Evolutionary conservation across 2,329 filamentous ascomycete species (phyloP).

Genomic region (Xylaria sp.): DNA sequence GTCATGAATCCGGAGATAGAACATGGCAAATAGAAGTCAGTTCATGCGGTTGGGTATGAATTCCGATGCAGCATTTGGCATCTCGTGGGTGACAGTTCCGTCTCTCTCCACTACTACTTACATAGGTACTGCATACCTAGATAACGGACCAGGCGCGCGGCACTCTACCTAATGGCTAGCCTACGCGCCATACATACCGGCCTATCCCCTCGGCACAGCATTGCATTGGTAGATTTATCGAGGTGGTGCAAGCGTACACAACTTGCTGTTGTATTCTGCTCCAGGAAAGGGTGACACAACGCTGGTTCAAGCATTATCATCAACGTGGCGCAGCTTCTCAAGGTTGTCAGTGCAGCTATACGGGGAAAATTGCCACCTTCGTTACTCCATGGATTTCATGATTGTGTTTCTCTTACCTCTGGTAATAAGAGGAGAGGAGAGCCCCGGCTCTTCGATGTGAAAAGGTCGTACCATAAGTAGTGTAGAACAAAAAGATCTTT

Average conservation of each 20-base stretch:
- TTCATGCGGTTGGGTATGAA: constrained; percentile 18
- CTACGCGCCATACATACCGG: background rate
- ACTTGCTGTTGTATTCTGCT: background rate
- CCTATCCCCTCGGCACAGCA: background rate
- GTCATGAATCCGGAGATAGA: background rate
- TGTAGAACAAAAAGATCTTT: background rate
- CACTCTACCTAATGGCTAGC: background rate
- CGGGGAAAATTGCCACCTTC: background rate
- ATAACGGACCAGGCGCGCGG: background rate
- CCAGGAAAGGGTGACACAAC: constrained; percentile 18
- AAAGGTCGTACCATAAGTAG: background rate
- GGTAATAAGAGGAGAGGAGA: background rate
- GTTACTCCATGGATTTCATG: background rate
- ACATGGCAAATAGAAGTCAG: background rate
- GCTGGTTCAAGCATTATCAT: background rate
- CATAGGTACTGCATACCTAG: background rate
- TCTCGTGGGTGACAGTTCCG: background rate
- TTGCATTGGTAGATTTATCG: background rate
- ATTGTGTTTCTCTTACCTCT: background rate
- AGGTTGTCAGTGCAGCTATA: constrained; percentile 3
- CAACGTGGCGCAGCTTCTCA: constrained; percentile 22
- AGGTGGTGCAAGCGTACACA: background rate
- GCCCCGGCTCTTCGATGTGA: background rate
- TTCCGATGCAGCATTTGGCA: constrained; percentile 6
- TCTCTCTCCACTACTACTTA: no score